A percentile compares a stretch with the other conserved stretches of the same genome.
Conservation (phyloP, 2,329 filamentous ascomycete genomes). For the Fusarium luffae region DNA sequence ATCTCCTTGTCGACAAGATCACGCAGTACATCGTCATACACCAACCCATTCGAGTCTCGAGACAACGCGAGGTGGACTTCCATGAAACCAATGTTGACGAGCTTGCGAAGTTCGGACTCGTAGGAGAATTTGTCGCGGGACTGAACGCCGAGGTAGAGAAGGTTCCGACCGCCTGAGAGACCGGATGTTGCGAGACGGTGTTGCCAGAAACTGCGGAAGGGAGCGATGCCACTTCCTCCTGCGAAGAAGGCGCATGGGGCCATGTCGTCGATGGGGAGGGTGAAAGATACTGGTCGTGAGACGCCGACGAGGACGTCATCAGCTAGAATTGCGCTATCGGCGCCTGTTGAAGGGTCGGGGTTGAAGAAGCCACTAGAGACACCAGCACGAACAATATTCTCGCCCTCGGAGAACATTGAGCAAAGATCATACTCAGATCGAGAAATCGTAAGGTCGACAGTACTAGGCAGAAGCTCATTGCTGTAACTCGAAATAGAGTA, state of each 20-base stretch:
- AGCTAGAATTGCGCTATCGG: constrained; percentile 51
- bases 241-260: constrained; percentile 65
- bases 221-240: constrained; percentile 64
- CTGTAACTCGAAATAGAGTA: constrained; percentile 65
- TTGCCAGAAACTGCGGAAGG: constrained; percentile 66
- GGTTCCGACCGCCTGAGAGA: constrained; percentile 56
- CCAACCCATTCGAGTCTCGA: constrained; percentile 59
- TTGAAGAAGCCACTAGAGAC: constrained; percentile 67
- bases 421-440: constrained; percentile 62
- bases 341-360: constrained; percentile 47
- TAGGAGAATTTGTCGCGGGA: constrained; percentile 58
- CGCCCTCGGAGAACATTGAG: constrained; percentile 52
- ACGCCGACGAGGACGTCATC: constrained; percentile 64
- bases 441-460: constrained; percentile 63
- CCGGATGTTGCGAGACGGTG: constrained; percentile 51
- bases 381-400: constrained; percentile 53
- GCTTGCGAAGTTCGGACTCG: constrained; percentile 32
- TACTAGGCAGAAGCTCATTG: constrained; percentile 62
- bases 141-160: constrained; percentile 64
- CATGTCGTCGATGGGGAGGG: constrained; percentile 61
- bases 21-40: constrained; percentile 53
- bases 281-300: constrained; percentile 62
- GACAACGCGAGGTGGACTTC: constrained; percentile 66
- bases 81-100: constrained; percentile 59
- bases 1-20: constrained; percentile 62